A percentile compares a stretch with the other conserved stretches of the same genome.
Evolutionary conservation across 139 green algal species (phyloP).

Genomic region (Picocystis salinarum): DNA sequence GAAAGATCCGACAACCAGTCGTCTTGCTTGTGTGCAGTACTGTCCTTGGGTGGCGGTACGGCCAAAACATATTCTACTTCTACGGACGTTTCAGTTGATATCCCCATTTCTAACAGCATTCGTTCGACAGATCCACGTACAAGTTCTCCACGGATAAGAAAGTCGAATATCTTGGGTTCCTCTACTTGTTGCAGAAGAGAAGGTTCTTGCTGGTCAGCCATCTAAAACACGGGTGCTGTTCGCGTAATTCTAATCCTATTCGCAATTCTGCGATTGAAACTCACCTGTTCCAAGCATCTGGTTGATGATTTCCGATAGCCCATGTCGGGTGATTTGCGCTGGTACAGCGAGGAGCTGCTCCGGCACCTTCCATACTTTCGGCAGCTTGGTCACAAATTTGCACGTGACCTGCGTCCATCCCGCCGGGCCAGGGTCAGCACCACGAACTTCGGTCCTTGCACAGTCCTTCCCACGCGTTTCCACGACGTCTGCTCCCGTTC

Average conservation of each 20-base stretch:
- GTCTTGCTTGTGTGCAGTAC: conserved; percentile 29
- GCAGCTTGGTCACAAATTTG: conserved; percentile 65
- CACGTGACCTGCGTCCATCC: conserved; percentile 61
- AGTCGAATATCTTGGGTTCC: conserved; percentile 68
- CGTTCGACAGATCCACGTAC: conserved; percentile 58
- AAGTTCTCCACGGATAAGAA: conserved; percentile 70
- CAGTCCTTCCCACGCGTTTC: no score
- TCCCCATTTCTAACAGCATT: conserved; percentile 33
- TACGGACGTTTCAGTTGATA: conserved; percentile 56
- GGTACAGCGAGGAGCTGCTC: conserved; percentile 61
- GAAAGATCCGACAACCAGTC: no score
- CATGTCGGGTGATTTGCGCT: conserved; percentile 63
- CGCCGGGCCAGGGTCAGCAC: background rate
- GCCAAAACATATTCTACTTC: conserved; percentile 80
- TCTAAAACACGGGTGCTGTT: background rate
- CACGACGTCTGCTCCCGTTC: no score
- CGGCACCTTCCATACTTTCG: conserved; percentile 39
- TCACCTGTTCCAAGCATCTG: conserved; percentile 64
- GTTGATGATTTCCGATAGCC: conserved; percentile 91
- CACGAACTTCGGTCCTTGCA: no score
- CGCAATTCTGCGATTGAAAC: no score
- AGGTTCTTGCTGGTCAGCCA: background rate
- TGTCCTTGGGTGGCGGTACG: conserved; percentile 51
- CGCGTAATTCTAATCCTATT: no score
- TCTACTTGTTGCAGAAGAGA: conserved; percentile 28